phyloP scores from a whole-genome alignment of 1,139 yeast genomes.

The Komagataea norvegica region DNA sequence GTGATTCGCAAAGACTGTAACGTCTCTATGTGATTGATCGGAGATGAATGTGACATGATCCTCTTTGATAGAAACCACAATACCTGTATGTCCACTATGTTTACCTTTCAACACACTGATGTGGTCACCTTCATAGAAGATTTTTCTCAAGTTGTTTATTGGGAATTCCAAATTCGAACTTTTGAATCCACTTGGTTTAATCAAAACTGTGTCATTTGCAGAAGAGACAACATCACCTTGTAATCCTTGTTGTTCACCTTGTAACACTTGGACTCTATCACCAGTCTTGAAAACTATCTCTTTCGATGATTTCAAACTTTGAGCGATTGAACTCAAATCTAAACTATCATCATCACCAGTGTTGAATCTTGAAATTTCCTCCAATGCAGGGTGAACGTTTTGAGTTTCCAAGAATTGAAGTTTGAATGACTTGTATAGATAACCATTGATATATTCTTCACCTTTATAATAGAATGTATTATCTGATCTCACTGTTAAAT shows the following conservation, averaged over 20 bases:
- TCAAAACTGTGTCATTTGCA: slow-evolving; percentile 33
- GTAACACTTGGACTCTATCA: slow-evolving; percentile 84
- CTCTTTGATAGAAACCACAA: slow-evolving; percentile 76
- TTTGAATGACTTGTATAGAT: slow-evolving; percentile 78
- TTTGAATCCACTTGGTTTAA: slow-evolving; percentile 43
- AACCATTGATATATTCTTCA: slow-evolving; percentile 89
- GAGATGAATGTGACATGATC: slow-evolving; percentile 87
- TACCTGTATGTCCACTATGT: slow-evolving; percentile 90
- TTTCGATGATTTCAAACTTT: slow-evolving; percentile 65
- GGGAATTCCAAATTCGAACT: slow-evolving; percentile 65
- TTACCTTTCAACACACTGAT: slow-evolving; percentile 91
- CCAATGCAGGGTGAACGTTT: slow-evolving; percentile 81
- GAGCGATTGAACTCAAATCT: slow-evolving; percentile 81
- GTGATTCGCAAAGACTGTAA: slow-evolving; percentile 89
- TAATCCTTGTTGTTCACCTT: slow-evolving; percentile 92
- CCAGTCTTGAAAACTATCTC: slow-evolving; percentile 79
- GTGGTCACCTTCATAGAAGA: slow-evolving; percentile 89
- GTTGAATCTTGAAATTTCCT: slow-evolving; percentile 82
- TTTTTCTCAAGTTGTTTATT: slow-evolving; percentile 72
- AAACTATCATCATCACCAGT: slow-evolving; percentile 65
- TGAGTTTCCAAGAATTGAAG: slow-evolving; percentile 78
- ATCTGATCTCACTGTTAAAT: slow-evolving; percentile 65
- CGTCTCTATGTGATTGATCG: slow-evolving; percentile 82
- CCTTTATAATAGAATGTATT: slow-evolving; percentile 71
- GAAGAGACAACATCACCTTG: slow-evolving; percentile 74